Conservation (phyloP, 2,329 filamentous ascomycete genomes). For the Mycosphaerella arachidis region DNA sequence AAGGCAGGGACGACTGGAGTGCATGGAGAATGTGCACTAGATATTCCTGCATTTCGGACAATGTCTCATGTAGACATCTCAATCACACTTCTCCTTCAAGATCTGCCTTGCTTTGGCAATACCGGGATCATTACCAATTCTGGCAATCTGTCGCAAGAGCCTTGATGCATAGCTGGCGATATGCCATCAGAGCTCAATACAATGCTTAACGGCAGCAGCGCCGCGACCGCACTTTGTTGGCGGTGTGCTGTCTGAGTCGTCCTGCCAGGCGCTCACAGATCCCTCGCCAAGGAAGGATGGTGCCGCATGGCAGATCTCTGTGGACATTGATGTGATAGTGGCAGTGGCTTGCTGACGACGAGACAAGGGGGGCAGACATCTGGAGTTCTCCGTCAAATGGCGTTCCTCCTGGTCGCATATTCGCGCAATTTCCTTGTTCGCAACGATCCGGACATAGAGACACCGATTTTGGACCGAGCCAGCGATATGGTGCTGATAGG, state of each 20-base stretch:
- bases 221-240: constrained; percentile 7
- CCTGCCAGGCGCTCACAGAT: background rate
- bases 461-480: constrained; percentile 7
- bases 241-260: background rate
- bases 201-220: constrained; percentile 11
- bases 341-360: background rate
- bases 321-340: constrained; percentile 1
- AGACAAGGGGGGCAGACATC: background rate
- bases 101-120: background rate
- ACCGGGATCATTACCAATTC: background rate
- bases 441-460: constrained; percentile 7
- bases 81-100: background rate
- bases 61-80: background rate
- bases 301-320: constrained; percentile 9
- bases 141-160: constrained; percentile 3
- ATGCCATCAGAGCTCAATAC: constrained; percentile 6
- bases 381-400: too few species aligned
- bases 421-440: constrained; percentile 9
- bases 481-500: constrained; percentile 10
- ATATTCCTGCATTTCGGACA: background rate
- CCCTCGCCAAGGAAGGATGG: constrained; percentile 11
- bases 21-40: background rate
- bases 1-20: background rate
- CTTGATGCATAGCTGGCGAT: constrained; percentile 2
- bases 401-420: background rate